Conservation (phyloP, 495 filamentous ascomycete species). For the Schizothecium vesticola region DNA sequence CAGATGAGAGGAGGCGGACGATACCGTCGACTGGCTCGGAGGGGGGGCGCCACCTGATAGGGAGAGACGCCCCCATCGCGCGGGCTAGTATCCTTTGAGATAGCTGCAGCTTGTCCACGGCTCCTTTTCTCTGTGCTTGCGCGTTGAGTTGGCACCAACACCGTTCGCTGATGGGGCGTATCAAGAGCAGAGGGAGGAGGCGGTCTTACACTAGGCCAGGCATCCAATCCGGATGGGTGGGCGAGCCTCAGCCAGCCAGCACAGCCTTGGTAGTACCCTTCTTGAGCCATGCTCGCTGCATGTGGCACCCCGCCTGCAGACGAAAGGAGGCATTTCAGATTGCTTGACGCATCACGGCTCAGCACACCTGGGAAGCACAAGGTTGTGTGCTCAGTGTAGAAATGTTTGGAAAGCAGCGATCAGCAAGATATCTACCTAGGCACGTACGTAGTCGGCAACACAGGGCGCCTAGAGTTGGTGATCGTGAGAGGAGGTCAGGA, state of each 20-base stretch:
- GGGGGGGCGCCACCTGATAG: slow-evolving; percentile 5
- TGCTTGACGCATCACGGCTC: neutral
- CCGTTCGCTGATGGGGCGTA: neutral
- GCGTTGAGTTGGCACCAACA: neutral
- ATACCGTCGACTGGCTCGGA: neutral
- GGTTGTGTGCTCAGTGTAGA: neutral
- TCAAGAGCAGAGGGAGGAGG: neutral
- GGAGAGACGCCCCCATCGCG: neutral
- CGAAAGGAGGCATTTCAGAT: slow-evolving; percentile 6
- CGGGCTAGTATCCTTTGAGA: slow-evolving; percentile 6
- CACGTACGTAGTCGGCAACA: neutral
- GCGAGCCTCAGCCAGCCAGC: slow-evolving; percentile 14
- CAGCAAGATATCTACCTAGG: neutral
- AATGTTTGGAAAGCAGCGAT: neutral
- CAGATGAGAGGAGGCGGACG: neutral
- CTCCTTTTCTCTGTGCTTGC: neutral
- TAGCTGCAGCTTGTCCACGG: neutral
- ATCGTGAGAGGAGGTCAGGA: neutral
- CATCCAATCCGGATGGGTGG: slow-evolving; percentile 3
- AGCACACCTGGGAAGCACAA: neutral
- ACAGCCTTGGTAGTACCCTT: slow-evolving; percentile 12
- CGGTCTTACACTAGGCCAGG: neutral
- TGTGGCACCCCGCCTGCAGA: slow-evolving; percentile 11
- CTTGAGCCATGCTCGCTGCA: slow-evolving; percentile 14
- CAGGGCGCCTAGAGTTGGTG: neutral